Percentiles rank a stretch among this genome's conserved stretches.
These are phyloP conservation scores for Alternaria atra DNA, from an alignment of 2,329 filamentous ascomycete genomes.

Conservation along the genomic window DNA sequence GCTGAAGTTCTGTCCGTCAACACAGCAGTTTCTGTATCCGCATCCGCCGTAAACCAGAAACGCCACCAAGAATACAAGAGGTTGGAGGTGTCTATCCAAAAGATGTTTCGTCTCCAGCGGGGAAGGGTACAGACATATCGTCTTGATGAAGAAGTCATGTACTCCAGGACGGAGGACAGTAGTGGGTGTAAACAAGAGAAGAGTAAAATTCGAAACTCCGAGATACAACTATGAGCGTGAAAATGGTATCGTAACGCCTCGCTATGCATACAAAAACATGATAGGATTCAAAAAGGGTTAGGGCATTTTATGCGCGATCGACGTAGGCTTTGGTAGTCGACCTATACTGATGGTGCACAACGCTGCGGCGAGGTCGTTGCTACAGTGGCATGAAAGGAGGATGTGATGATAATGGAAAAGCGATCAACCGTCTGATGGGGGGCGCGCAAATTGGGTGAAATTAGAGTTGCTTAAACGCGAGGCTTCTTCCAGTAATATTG, in stretches of 20 bases:
- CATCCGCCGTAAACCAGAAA: not conserved
- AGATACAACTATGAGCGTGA: constrained; percentile 17
- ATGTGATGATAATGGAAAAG: not conserved
- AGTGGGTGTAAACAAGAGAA: constrained; percentile 18
- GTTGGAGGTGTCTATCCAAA: not conserved
- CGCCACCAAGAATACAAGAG: not conserved
- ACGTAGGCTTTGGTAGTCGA: not conserved
- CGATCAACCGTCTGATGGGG: not conserved
- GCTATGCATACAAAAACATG: constrained; percentile 44
- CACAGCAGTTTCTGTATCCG: not conserved
- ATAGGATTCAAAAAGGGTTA: constrained; percentile 1
- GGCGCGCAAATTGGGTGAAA: not conserved
- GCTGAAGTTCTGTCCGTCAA: not conserved
- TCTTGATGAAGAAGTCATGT: not conserved
- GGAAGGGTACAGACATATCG: not conserved
- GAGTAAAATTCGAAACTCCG: constrained; percentile 15
- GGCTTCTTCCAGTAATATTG: constrained; percentile 78
- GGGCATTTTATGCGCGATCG: not conserved
- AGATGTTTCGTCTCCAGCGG: not conserved
- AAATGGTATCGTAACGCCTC: constrained; percentile 51
- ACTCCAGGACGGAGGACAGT: not conserved
- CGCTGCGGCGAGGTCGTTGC: not conserved
- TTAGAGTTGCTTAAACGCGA: constrained; percentile 38
- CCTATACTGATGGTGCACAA: not conserved
- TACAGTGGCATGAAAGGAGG: not conserved